Base-by-base conservation (phyloP, 2,329 filamentous ascomycete genomes). In the Torrubiellomyces zombiae region DNA sequence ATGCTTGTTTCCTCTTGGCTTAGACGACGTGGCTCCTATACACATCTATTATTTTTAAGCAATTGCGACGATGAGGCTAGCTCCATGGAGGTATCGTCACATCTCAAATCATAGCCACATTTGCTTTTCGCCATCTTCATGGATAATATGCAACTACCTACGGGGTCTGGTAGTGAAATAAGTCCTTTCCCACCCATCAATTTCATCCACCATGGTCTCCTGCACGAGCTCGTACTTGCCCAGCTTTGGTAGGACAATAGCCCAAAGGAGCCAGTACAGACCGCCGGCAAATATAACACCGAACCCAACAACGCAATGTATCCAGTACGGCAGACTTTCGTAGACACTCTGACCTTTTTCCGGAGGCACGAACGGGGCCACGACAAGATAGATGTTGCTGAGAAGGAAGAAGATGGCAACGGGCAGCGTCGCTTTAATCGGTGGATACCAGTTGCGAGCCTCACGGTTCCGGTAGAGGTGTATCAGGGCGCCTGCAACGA, bases 181-280 rank as follows among this genome's bases (percentile, higher is more conserved):
- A 27, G 51, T 66, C 16, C 63, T 52, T 35, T 69, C 67, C 71
- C 71, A 75, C 2, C 71, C 69, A 40, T 75, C 70, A 20, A 65
- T 56, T 0, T 56, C 56, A 31, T 69, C 63, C 6, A 74, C 44
- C 2, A 58, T 43, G 0, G 50, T 55, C 44, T 71, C 61, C 28
- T 62, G 56, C 3, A 67, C 55, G 7, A 77, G 52, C 36, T 65
- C 55, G 37, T 76, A 70, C 0, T 40, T 38, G 9, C 63, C 63
- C 16, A 68, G 31, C 38, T 51, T 56, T 27, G 65, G 65, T 18
- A 68, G 32, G 4, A 68, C 36, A 18, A 57, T 39, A 4, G 62
- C 58, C 65, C 65, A 70, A 6, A 67, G 20, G 5, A 67, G 31
- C 63, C 64, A 70, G 43, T 68, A 69, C 3, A 68, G 25, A 7